Percentiles rank a stretch among this genome's conserved stretches.
Evolutionary conservation across 306 rosid species (phyloP).

Genomic region (Benincasa hispida): DNA sequence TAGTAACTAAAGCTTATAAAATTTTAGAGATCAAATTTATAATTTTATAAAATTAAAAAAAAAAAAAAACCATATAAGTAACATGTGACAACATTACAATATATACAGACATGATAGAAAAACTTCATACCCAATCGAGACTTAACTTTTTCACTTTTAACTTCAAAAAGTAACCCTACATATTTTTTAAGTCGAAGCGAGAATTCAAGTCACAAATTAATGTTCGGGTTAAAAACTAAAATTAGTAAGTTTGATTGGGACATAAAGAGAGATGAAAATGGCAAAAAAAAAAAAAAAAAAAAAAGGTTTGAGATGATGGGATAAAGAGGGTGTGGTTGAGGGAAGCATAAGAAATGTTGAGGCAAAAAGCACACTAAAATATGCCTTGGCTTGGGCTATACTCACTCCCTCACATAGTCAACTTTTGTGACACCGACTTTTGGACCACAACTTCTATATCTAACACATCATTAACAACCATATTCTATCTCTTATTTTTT

Average conservation of each 20-base stretch:
- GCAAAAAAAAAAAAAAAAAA: not conserved
- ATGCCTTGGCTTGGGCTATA: not conserved
- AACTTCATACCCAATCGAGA: not conserved
- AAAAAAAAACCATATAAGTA: no score
- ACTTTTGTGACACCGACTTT: not conserved
- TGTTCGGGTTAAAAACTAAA: not conserved
- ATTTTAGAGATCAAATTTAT: no score
- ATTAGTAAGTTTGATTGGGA: not conserved
- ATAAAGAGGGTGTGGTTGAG: not conserved
- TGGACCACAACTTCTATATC: not conserved
- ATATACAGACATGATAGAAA: not conserved
- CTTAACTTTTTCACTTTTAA: not conserved
- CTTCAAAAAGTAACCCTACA: not conserved
- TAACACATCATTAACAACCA: not conserved
- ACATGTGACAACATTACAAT: not conserved
- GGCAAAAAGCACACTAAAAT: not conserved
- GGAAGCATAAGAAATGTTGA: not conserved
- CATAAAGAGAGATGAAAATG: not conserved
- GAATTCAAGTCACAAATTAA: no score
- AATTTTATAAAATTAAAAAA: no score
- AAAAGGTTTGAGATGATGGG: not conserved
- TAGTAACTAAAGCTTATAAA: no score
- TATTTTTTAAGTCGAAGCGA: not conserved
- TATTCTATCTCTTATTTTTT: not conserved
- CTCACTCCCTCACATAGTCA: not conserved